These are phyloP conservation scores for Casuarina glauca DNA, from an alignment of 306 rosid species.

Conservation along the genomic window DNA sequence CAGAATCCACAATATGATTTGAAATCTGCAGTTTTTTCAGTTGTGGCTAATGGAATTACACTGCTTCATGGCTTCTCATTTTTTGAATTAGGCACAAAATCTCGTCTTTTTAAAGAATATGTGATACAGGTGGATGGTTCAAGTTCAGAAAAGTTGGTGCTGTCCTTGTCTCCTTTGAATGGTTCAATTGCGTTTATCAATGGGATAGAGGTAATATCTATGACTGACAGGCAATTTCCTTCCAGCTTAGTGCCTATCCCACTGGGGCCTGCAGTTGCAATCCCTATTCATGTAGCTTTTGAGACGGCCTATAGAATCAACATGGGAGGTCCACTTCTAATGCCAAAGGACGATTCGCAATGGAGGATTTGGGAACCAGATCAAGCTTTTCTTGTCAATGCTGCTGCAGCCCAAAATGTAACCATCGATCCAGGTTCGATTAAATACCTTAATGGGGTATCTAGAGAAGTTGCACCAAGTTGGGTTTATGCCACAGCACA, in stretches of 20 bases:
- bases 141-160: conserved; percentile 15
- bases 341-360: conserved; percentile 31
- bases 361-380: conserved; percentile 45
- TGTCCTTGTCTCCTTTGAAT: conserved; percentile 28
- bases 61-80: conserved; percentile 33
- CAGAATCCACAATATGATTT: conserved; percentile 27
- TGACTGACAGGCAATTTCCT: conserved; percentile 26
- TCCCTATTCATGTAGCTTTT: conserved; percentile 27
- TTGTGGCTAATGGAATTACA: conserved; percentile 35
- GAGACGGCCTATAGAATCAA: conserved; percentile 35
- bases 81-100: not conserved
- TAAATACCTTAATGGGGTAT: conserved; percentile 32
- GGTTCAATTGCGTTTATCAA: conserved; percentile 40
- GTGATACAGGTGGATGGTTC: conserved; percentile 28
- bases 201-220: conserved; percentile 33
- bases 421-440: conserved; percentile 21
- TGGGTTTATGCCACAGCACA: conserved; percentile 45
- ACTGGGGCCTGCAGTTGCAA: conserved; percentile 19
- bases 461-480: conserved; percentile 33
- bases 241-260: conserved; percentile 30
- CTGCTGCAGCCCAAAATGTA: conserved; percentile 33
- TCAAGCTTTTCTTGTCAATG: conserved; percentile 30
- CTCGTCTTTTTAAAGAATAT: conserved; percentile 28
- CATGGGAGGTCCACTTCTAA: conserved; percentile 40
- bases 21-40: conserved; percentile 38